phyloP scores from a whole-genome alignment of 352 stramenopile species.

The Phytophthora syringae region DNA sequence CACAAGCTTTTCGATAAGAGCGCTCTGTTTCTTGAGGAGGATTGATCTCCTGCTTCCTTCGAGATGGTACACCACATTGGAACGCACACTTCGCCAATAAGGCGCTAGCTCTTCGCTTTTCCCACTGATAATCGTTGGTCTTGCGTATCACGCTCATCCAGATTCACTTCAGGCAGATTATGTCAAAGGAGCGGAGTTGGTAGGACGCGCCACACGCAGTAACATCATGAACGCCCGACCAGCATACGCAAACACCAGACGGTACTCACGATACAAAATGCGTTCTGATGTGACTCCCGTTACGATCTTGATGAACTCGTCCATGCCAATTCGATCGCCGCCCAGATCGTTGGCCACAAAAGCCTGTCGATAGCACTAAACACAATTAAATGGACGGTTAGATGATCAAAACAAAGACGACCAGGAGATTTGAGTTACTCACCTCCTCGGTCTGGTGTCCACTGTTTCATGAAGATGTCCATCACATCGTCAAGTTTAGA shows the following conservation, averaged over 20 bases:
- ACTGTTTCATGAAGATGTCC: constrained; percentile 61
- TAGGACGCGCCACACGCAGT: constrained; percentile 63
- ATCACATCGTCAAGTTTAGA: constrained; percentile 80
- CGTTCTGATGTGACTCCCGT: constrained; percentile 59
- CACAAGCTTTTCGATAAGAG: constrained; percentile 63
- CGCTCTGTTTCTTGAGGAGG: constrained; percentile 59
- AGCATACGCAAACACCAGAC: constrained; percentile 70
- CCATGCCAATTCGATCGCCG: constrained; percentile 61
- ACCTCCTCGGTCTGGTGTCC: constrained; percentile 70
- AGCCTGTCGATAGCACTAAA: constrained; percentile 55
- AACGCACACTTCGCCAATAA: constrained; percentile 64
- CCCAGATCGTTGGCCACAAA: constrained; percentile 52
- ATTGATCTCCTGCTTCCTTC: constrained; percentile 67
- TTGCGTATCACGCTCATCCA: constrained; percentile 57
- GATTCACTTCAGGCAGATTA: constrained; percentile 51
- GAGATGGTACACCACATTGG: constrained; percentile 58
- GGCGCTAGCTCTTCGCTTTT: constrained; percentile 60
- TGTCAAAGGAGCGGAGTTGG: constrained; percentile 62
- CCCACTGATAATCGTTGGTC: constrained; percentile 55
- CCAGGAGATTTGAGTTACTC: not conserved
- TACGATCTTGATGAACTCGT: constrained; percentile 80
- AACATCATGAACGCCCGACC: constrained; percentile 70
- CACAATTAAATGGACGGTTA: not conserved
- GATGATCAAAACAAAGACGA: not conserved
- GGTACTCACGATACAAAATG: constrained; percentile 57